A percentile compares a stretch with the other conserved stretches of the same genome.
Conservation (phyloP, 164 flowering plant species). For the Vitis rupestris region DNA sequence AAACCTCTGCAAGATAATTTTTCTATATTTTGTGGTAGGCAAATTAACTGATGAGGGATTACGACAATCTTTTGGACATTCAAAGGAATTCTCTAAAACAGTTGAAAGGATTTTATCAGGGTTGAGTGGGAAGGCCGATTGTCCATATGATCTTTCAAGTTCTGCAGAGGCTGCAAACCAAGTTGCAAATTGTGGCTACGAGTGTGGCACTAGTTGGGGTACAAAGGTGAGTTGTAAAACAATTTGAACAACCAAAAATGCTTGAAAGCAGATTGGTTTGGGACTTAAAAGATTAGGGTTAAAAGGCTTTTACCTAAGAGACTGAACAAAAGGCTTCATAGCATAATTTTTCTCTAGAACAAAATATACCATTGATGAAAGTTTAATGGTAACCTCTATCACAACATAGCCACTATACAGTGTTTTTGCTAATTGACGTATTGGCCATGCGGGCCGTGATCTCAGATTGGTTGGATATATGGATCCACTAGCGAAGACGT, state of each 20-base stretch:
- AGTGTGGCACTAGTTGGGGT: conserved; percentile 54
- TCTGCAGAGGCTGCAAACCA: conserved; percentile 34
- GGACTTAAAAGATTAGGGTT: too few relatives aligned
- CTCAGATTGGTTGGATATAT: conserved; percentile 60
- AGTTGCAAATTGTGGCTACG: conserved; percentile 47
- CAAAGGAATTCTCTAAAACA: conserved; percentile 27
- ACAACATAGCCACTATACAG: too few relatives aligned
- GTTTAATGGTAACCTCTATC: too few relatives aligned
- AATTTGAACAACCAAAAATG: too few relatives aligned
- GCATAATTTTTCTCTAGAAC: too few relatives aligned
- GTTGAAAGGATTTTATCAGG: conserved; percentile 15
- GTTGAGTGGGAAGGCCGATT: not conserved
- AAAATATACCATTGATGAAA: too few relatives aligned
- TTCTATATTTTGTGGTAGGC: conserved; percentile 10
- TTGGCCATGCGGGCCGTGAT: too few relatives aligned
- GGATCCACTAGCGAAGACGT: conserved; percentile 57
- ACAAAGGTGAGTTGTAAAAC: conserved; percentile 26
- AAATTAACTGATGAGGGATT: conserved; percentile 12
- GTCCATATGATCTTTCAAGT: conserved; percentile 11
- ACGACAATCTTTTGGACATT: conserved; percentile 31
- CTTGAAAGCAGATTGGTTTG: too few relatives aligned
- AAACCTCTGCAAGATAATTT: too few relatives aligned
- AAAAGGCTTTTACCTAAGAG: too few relatives aligned
- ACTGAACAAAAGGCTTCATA: too few relatives aligned
- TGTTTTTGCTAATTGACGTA: too few relatives aligned